phyloP scores from a whole-genome alignment of 2,329 filamentous ascomycete species.

The Pestalotiopsis sp. region DNA sequence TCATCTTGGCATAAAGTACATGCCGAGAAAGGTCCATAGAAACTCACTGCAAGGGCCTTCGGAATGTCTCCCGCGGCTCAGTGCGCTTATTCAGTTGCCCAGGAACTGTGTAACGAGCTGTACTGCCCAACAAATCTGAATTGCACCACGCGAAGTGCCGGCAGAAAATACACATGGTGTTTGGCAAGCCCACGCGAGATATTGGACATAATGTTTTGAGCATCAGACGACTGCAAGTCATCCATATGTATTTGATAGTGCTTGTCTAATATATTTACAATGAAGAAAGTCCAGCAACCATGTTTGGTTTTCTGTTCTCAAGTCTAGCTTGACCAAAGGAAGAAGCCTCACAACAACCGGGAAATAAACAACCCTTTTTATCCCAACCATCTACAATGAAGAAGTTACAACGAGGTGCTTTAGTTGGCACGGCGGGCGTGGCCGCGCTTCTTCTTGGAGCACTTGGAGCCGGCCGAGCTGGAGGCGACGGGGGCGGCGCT shows the following conservation, averaged over 20 bases:
- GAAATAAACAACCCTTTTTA: not conserved
- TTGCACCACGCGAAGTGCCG: no score
- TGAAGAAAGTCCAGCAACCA: constrained; percentile 8
- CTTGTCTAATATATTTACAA: constrained; percentile 11
- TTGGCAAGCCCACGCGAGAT: no score
- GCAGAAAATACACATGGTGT: no score
- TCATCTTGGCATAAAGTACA: no score
- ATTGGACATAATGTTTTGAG: not conserved
- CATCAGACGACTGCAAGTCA: not conserved
- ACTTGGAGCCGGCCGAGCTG: not conserved
- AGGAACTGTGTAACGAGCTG: no score
- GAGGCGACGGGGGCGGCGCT: not conserved
- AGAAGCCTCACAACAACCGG: not conserved
- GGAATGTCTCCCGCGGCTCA: no score
- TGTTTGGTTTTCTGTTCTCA: not conserved
- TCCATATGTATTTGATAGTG: not conserved
- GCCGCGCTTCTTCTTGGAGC: constrained; percentile 4
- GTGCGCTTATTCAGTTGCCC: no score
- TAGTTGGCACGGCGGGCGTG: not conserved
- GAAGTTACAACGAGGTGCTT: not conserved
- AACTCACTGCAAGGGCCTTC: no score
- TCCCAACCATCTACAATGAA: not conserved
- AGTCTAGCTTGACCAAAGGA: constrained; percentile 8
- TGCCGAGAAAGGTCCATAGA: no score
- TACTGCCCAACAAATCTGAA: no score